Evolutionary conservation across 495 filamentous ascomycete species (phyloP), one percentile per base, ranked within the genome.

Genomic region (Elasticomyces elasticus): DNA sequence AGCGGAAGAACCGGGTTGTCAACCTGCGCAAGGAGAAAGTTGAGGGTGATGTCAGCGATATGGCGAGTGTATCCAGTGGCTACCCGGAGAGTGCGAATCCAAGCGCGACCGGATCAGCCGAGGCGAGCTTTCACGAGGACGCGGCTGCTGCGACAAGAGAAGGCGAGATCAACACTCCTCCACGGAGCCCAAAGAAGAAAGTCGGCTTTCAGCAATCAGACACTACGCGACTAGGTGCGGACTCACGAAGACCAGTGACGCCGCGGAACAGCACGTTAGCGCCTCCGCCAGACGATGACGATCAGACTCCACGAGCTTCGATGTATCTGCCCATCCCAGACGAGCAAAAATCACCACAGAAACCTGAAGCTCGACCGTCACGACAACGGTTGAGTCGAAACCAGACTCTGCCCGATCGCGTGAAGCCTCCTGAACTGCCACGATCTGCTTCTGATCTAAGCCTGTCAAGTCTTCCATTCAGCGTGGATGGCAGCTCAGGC

Each of bases 1-100:
- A 84, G 66, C 85, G 88, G 67, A 97, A 95, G 78, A 89, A 81
- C 55, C 79, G 92, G n/a, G 86, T 98, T 26, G 88, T 98, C 54
- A 89, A 97, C 65, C 70, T 98, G 40, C 84, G 90, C 5, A 79
- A 78, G 54, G 76, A 77, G 35, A 81, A 76, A 64, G 49, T 35
- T 7, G 35, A 49, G 9, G 46, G 47, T 5, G 61, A 64, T 38
- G 59, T 47, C 23, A 58, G 52, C 40, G 65, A 69, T n/a, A 46
- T 50, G 1, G 50, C 60, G 17, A 63, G 62, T 40, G 33, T 65
- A 1, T 61, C 58, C n/a, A 64, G 58, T 33, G 53, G 54, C 23
- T 53, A 57, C 27, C 20, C 33, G 6, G 63, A 30, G n/a, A 68
- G 76, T n/a, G 59, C 54, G 28, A 60, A 49, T 37, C 76, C 78